These are phyloP conservation scores for Cutaneotrichosporon dermatis DNA, from an alignment of 1,284 basidiomycete species.

Conservation along the genomic window DNA sequence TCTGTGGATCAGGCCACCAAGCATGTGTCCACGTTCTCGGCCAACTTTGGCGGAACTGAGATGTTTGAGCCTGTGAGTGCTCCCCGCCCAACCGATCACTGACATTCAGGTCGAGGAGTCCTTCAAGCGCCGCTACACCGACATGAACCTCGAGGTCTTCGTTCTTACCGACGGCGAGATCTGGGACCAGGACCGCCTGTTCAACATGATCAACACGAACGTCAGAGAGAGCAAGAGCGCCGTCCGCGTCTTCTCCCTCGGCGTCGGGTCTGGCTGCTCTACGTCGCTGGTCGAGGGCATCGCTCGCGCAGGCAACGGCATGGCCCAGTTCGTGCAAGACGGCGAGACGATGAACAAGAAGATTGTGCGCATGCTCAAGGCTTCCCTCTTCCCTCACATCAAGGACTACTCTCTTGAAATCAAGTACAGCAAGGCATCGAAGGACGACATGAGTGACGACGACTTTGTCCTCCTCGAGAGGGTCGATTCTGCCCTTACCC, in stretches of 20 bases:
- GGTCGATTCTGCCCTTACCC: neutral
- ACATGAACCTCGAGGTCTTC: conserved; percentile 26
- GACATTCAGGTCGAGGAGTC: conserved; percentile 11
- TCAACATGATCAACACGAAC: conserved; percentile 10
- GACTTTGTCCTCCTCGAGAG: conserved; percentile 21
- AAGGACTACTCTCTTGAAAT: conserved; percentile 14
- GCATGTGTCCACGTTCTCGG: conserved; percentile 19
- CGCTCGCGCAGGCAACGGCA: conserved; percentile 14
- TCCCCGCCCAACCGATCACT: neutral
- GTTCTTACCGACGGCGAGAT: conserved; percentile 36
- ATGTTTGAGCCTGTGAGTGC: conserved; percentile 15
- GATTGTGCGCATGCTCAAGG: conserved; percentile 20
- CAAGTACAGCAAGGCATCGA: conserved; percentile 6
- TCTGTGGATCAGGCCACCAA: conserved; percentile 20
- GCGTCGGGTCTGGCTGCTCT: conserved; percentile 22
- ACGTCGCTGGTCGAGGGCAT: conserved; percentile 14
- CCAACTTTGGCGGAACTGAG: conserved; percentile 30
- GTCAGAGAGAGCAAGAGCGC: conserved; percentile 6
- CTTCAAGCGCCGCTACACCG: conserved; percentile 18
- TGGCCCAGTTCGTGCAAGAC: conserved; percentile 11
- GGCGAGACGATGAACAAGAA: conserved; percentile 20
- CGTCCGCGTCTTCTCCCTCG: conserved; percentile 29
- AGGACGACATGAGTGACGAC: conserved; percentile 5
- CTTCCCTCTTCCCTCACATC: conserved; percentile 13
- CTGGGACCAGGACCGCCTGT: conserved; percentile 20